Evolutionary conservation across 2,329 filamentous ascomycete species (phyloP), one percentile per base, ranked within the genome.

Genomic region (Neonectria neomacrospora): DNA sequence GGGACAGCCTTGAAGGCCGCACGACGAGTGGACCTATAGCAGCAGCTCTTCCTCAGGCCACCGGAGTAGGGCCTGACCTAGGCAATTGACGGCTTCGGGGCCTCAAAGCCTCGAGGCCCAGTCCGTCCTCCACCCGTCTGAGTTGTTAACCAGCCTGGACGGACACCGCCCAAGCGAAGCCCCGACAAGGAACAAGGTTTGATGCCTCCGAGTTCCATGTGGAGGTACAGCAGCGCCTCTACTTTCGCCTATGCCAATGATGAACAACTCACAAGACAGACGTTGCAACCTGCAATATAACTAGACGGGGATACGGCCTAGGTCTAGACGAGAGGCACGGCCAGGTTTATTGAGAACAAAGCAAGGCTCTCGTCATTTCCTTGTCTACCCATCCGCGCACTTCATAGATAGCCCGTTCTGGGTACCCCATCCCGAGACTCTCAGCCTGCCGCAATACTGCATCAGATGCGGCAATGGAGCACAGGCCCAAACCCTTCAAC

Each of bases 1-100:
- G 39, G 18, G 26, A 32, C 48, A 58, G 56, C 48, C 56, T 58
- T 58, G 47, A 42, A 50, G 48, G 23, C 39, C 39, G 42, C 18
- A 52, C 18, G 28, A 23, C 48, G 20, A 23, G 45, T 48, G 45
- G 45, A 30, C 23, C 26, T 26, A 26, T 48, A 16, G 23, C 44
- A 23, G 26, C 22, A 2, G 44, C 44, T 47, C 23, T 10, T 11
- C 10, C 26, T 30, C 45, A 48, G 11, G 45, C 45, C 26, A 14
- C 26, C 34, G 34, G 34, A 37, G 34, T 37, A 37, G 34, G 34
- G 34, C 34, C 34, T n/a, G 34, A n/a, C 34, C 34, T n/a, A 37
- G 14, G 34, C 14, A 37, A 37, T 14, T 37, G 34, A 37, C 34
- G 16, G 23, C 26, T 26, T n/a, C 45, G 11, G 28, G n/a, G 45